Percentiles rank a stretch among this genome's conserved stretches.
phyloP scores from a whole-genome alignment of 345 rosid species.

The Populus deltoides region DNA sequence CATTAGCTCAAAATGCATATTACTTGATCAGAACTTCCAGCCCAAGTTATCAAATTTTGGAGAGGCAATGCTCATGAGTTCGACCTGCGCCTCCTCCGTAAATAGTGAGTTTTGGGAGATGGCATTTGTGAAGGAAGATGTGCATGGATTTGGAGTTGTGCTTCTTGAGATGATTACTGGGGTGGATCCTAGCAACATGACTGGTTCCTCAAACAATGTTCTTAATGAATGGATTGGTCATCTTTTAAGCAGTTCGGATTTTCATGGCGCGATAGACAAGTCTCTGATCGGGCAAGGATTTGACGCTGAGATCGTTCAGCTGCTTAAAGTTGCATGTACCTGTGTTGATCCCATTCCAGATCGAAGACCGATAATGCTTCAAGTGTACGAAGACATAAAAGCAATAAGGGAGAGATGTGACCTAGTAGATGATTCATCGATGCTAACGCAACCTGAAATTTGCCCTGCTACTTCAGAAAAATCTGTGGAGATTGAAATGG shows the following conservation, averaged over 20 bases:
- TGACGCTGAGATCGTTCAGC: conserved; percentile 17
- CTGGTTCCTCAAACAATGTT: too few relatives aligned
- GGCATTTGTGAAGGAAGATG: too few relatives aligned
- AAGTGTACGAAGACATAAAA: conserved; percentile 8
- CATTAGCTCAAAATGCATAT: conserved; percentile 30
- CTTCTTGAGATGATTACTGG: too few relatives aligned
- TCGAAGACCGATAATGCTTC: conserved; percentile 25
- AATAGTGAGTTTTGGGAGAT: background rate
- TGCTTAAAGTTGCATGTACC: conserved; percentile 16
- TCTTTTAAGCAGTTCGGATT: background rate
- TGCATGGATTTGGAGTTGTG: too few relatives aligned
- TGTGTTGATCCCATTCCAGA: conserved; percentile 16
- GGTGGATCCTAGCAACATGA: too few relatives aligned
- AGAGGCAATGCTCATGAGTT: conserved; percentile 26
- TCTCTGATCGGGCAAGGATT: conserved; percentile 15
- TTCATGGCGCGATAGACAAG: background rate
- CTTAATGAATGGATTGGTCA: too few relatives aligned
- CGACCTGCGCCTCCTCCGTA: conserved; percentile 5
- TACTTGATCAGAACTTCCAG: conserved; percentile 24
- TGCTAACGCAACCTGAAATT: background rate
- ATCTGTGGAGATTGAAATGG: too few relatives aligned
- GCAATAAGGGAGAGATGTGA: background rate
- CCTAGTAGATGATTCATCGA: background rate
- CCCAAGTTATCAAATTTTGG: conserved; percentile 8
- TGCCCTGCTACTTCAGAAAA: too few relatives aligned